Evolutionary conservation across 495 filamentous ascomycete genomes (phyloP).

Genomic region (Jackrogersella multiformis): DNA sequence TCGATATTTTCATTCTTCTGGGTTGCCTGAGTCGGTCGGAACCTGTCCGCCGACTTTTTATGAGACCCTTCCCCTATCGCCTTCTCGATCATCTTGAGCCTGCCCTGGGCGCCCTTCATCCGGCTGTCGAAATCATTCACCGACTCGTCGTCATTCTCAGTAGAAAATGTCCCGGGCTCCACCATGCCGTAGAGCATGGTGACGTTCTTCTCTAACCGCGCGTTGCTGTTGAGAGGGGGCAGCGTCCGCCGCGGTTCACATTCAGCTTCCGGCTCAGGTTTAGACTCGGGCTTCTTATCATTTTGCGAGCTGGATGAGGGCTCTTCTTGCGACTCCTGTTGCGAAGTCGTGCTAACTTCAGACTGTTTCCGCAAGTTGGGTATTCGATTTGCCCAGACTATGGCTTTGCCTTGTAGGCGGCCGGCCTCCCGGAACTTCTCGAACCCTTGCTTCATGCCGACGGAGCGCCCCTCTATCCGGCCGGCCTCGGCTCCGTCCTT

Average conservation of each 20-base stretch:
- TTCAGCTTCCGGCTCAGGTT: background rate
- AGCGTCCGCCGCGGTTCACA: constrained; percentile 35
- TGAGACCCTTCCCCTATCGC: constrained; percentile 66
- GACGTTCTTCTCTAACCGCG: constrained; percentile 78
- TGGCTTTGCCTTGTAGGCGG: constrained; percentile 78
- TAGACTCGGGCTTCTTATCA: background rate
- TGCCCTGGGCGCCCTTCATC: constrained; percentile 79
- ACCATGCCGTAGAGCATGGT: constrained; percentile 75
- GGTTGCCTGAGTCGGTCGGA: background rate
- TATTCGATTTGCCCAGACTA: constrained; percentile 74
- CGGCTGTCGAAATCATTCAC: constrained; percentile 88
- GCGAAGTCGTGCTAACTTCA: constrained; percentile 23
- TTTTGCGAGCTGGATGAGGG: background rate
- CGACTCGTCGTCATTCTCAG: constrained; percentile 81
- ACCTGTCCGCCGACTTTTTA: background rate
- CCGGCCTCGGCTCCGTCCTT: constrained; percentile 83
- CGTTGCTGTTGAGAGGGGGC: constrained; percentile 63
- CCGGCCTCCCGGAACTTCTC: constrained; percentile 88
- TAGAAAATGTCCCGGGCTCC: constrained; percentile 79
- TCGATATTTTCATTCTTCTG: constrained; percentile 48
- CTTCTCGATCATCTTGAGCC: constrained; percentile 81
- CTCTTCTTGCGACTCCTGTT: constrained; percentile 25
- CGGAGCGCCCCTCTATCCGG: constrained; percentile 83
- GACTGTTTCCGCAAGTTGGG: constrained; percentile 29
- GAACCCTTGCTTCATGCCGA: constrained; percentile 92